Base-by-base conservation (phyloP, 2,329 filamentous ascomycete species). In the Escovopsis sp. region DNA sequence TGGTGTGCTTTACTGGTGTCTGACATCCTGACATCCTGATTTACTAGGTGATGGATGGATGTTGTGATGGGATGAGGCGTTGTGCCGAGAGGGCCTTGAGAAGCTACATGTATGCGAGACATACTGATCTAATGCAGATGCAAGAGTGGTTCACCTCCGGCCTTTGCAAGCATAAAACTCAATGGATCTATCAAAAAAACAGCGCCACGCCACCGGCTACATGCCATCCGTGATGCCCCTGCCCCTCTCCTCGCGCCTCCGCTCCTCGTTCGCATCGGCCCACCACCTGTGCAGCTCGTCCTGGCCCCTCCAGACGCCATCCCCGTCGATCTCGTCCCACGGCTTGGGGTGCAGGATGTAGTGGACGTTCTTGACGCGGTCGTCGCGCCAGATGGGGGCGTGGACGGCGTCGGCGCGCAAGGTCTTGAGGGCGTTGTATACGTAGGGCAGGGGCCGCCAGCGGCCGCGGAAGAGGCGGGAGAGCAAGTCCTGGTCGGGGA, bases 351-450 rank as follows among this genome's bases (percentile, higher is more conserved):
- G 68, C 19, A 79, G 55, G 38, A 80, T 77, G 47, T 75, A 78
- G 53, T 80, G 75, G 6, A 80, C 56, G 49, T 76, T 77, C 62
- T 75, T 77, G 40, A 79, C 71, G 35, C 60, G 54, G 15, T 69
- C 69, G 49, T 80, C 75, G 10, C 62, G 58, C 75, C 75, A 80
- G 44, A 80, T 72, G 43, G 59, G 53, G 26, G 59, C 56, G 51
- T 80, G 75, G 28, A 77, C 72, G 11, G 61, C 65, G 12, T 62
- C 51, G 62, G 66, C 66, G 12, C 72, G 60, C 62, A 79, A 47
- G 12, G 75, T 77, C 67, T 79, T 78, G 47, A 80, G 65, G 9
- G 73, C 75, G 49, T 80, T 80, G 56, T 78, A 79, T 12, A 69
- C 60, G 50, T 78, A 79, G 2, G 74, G 73, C 50, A 80, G 60